Percentiles rank a stretch among this genome's conserved stretches.
phyloP scores from a whole-genome alignment of 2,329 filamentous ascomycete species.

The Plectosphaerella plurivora region DNA sequence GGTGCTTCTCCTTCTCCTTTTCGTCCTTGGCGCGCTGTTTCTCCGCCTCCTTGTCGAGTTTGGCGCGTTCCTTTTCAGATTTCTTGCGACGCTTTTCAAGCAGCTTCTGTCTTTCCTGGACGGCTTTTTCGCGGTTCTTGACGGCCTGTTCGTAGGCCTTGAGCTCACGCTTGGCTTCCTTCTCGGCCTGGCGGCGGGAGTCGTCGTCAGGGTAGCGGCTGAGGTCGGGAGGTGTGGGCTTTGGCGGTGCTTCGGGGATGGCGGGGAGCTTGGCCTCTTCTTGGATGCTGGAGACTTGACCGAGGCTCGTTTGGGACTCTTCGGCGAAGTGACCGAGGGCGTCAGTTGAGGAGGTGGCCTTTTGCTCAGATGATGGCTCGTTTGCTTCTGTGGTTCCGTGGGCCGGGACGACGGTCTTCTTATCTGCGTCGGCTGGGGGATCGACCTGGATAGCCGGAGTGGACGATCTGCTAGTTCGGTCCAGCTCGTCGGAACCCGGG shows the following conservation, averaged over 20 bases:
- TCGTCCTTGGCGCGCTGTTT: constrained; percentile 9
- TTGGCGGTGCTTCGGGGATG: constrained; percentile 45
- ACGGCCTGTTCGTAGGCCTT: constrained; percentile 64
- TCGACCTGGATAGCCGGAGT: neutral
- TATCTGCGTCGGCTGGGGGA: neutral
- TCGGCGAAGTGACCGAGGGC: neutral
- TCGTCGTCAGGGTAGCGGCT: constrained; percentile 58
- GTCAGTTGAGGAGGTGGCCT: too few relatives aligned
- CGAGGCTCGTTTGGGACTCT: neutral
- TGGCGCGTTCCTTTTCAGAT: constrained; percentile 33
- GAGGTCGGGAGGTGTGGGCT: constrained; percentile 53
- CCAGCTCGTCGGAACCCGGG: neutral
- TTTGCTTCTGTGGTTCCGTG: too few relatives aligned
- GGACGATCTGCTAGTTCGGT: neutral
- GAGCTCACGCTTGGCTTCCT: constrained; percentile 56
- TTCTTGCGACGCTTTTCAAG: constrained; percentile 49
- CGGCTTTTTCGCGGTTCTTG: constrained; percentile 60
- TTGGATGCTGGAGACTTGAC: neutral
- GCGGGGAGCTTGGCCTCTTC: constrained; percentile 28
- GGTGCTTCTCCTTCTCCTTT: constrained; percentile 6
- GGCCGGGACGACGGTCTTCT: neutral
- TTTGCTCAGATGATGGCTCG: too few relatives aligned
- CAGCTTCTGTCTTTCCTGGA: constrained; percentile 59
- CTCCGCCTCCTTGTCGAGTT: constrained; percentile 17
- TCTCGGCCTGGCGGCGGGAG: constrained; percentile 63